Percentiles rank a stretch among this genome's conserved stretches.
Evolutionary conservation across 179 eudicot species (phyloP).

Genomic region (Spergularia azorica): DNA sequence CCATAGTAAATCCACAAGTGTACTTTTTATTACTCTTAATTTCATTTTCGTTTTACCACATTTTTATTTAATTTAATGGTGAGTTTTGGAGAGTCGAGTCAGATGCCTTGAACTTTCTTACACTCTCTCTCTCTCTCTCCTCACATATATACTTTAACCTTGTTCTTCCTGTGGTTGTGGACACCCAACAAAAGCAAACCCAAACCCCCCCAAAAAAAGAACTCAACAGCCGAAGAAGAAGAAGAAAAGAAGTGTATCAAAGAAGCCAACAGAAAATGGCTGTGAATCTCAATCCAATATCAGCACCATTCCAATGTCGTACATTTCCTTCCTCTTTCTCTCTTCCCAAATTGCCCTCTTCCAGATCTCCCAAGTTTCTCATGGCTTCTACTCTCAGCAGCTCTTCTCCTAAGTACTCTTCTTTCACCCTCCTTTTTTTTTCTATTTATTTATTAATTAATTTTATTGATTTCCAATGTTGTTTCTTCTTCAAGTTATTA

Average conservation of each 20-base stretch:
- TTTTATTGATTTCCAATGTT: not conserved
- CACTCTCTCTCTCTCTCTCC: not conserved
- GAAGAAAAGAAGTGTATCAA: no score
- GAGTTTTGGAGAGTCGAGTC: no score
- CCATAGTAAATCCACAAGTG: no score
- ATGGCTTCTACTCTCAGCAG: slow-evolving; percentile 46
- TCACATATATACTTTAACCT: no score
- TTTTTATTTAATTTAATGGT: no score
- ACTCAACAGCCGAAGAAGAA: not conserved
- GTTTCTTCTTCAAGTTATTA: not conserved
- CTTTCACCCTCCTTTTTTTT: not conserved
- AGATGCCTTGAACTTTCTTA: not conserved
- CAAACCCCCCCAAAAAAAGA: not conserved
- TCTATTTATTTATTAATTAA: not conserved
- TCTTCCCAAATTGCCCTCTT: slow-evolving; percentile 21
- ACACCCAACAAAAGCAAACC: not conserved
- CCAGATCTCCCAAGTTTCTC: slow-evolving; percentile 40
- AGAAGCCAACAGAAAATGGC: slow-evolving; percentile 24
- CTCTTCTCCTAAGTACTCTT: slow-evolving; percentile 34
- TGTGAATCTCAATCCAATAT: slow-evolving; percentile 34
- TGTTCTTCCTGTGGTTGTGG: slow-evolving; percentile 8
- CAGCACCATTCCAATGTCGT: slow-evolving; percentile 31
- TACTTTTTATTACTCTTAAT: no score
- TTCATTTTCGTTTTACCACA: no score
- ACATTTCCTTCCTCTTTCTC: slow-evolving; percentile 28